phyloP scores from a whole-genome alignment of 1,284 basidiomycete genomes.

The Apiotrichum laibachii region DNA sequence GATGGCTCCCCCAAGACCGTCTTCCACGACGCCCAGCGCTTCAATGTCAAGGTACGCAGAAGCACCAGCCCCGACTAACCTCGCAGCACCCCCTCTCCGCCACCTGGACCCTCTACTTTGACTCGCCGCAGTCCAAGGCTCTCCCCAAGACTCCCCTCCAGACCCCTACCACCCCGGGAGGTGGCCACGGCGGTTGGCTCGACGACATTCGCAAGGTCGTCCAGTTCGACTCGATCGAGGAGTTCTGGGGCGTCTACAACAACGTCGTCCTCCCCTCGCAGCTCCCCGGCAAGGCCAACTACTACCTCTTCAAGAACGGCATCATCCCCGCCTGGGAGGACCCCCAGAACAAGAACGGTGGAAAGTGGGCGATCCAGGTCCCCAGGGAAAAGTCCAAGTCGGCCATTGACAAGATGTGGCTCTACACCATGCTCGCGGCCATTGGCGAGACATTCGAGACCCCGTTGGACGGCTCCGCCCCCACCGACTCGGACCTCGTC shows the following conservation, averaged over 20 bases:
- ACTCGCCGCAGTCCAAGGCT: slow-evolving; percentile 82
- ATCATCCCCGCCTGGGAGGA: slow-evolving; percentile 98
- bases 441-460: slow-evolving; percentile 96
- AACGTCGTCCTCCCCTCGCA: slow-evolving; percentile 96
- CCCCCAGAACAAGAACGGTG: slow-evolving; percentile 89
- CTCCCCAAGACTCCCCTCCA: slow-evolving; percentile 68
- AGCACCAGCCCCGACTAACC: neutral
- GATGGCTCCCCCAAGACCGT: slow-evolving; percentile 66
- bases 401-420: slow-evolving; percentile 92
- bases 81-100: slow-evolving; percentile 82
- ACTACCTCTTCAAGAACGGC: slow-evolving; percentile 98
- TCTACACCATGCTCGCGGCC: slow-evolving; percentile 98
- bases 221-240: slow-evolving; percentile 88
- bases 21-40: slow-evolving; percentile 80
- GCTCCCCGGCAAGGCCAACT: slow-evolving; percentile 92
- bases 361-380: slow-evolving; percentile 98
- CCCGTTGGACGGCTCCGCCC: slow-evolving; percentile 54
- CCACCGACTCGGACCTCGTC: slow-evolving; percentile 61
- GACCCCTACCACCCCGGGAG: slow-evolving; percentile 64
- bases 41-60: slow-evolving; percentile 77
- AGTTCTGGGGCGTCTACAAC: slow-evolving; percentile 99
- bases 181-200: slow-evolving; percentile 72
- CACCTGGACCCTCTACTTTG: slow-evolving; percentile 96
- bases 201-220: slow-evolving; percentile 94
- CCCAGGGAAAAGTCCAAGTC: slow-evolving; percentile 88